Evolutionary conservation across 352 stramenopile species (phyloP).

Genomic region (Phytophthora cactorum): DNA sequence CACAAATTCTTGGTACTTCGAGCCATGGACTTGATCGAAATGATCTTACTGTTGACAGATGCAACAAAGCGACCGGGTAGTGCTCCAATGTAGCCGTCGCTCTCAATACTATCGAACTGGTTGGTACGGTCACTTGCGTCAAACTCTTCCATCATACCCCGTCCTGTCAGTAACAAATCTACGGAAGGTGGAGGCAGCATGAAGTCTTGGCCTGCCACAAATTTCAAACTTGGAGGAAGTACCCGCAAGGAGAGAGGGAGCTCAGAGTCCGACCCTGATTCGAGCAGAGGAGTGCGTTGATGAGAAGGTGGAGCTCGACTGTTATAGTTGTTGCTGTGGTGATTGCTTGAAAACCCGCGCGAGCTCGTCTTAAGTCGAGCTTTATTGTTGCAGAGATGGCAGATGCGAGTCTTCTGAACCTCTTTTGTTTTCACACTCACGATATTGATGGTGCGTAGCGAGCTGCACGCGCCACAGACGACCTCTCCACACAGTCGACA

Average conservation of each 20-base stretch:
- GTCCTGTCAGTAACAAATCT: slow-evolving; percentile 18
- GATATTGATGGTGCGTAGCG: slow-evolving; percentile 48
- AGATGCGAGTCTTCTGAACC: slow-evolving; percentile 67
- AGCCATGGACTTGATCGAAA: slow-evolving; percentile 65
- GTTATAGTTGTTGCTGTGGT: slow-evolving; percentile 11
- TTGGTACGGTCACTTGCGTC: slow-evolving; percentile 20
- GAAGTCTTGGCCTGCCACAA: slow-evolving; percentile 14
- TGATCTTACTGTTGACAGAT: slow-evolving; percentile 47
- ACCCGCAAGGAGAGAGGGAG: slow-evolving; percentile 13
- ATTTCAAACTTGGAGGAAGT: slow-evolving; percentile 25
- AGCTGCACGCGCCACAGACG: slow-evolving; percentile 60
- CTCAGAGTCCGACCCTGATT: slow-evolving; percentile 15
- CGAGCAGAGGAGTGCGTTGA: slow-evolving; percentile 22
- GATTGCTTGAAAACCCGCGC: slow-evolving; percentile 36
- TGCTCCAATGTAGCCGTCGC: slow-evolving; percentile 35
- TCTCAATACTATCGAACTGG: slow-evolving; percentile 31
- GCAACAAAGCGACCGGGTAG: slow-evolving; percentile 29
- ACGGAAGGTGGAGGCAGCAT: slow-evolving; percentile 16
- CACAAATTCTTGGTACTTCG: slow-evolving; percentile 33
- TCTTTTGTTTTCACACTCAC: slow-evolving; percentile 41
- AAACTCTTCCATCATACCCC: slow-evolving; percentile 16
- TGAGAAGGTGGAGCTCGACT: slow-evolving; percentile 25
- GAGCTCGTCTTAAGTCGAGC: slow-evolving; percentile 42
- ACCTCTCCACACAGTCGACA: slow-evolving; percentile 74
- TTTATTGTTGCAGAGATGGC: slow-evolving; percentile 70